Conservation (phyloP, 129 eudicot species). For the Artemisia annua region DNA sequence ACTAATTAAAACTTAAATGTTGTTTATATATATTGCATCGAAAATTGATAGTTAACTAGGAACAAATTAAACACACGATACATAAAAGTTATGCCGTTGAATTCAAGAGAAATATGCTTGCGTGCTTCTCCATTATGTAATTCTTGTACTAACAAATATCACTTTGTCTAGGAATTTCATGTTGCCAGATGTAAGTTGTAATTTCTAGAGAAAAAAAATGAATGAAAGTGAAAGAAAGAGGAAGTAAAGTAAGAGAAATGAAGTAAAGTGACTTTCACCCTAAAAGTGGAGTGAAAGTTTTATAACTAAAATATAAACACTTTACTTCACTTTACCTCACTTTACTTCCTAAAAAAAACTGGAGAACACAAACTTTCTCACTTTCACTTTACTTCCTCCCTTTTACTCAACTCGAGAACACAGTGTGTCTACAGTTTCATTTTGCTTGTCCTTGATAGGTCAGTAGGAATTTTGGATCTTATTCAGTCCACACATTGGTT, state of each 20-base stretch:
- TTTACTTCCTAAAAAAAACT: too few species aligned
- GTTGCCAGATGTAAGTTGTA: not conserved
- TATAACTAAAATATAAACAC: too few species aligned
- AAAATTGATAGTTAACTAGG: not conserved
- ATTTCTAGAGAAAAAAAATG: too few species aligned
- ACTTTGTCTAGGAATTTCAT: constrained; percentile 1
- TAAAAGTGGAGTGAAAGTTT: too few species aligned
- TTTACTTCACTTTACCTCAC: too few species aligned
- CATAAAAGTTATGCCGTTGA: not conserved
- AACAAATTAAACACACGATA: not conserved
- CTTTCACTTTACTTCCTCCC: too few species aligned
- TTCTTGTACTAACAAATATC: not conserved
- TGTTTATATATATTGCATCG: constrained; percentile 1
- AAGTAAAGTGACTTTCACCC: too few species aligned
- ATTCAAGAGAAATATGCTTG: not conserved
- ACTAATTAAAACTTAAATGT: not conserved
- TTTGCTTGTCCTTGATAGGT: constrained; percentile 10
- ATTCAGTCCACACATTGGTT: constrained; percentile 11
- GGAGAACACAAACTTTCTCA: too few species aligned
- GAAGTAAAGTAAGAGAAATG: too few species aligned
- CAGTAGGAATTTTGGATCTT: constrained; percentile 15
- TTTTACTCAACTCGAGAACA: too few species aligned
- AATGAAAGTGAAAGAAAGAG: too few species aligned
- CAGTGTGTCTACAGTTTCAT: not conserved
- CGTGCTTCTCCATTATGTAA: not conserved